Evolutionary conservation across 306 rosid species (phyloP), one percentile per base, ranked within the genome.

Genomic region (Fragaria nilgerrensis): DNA sequence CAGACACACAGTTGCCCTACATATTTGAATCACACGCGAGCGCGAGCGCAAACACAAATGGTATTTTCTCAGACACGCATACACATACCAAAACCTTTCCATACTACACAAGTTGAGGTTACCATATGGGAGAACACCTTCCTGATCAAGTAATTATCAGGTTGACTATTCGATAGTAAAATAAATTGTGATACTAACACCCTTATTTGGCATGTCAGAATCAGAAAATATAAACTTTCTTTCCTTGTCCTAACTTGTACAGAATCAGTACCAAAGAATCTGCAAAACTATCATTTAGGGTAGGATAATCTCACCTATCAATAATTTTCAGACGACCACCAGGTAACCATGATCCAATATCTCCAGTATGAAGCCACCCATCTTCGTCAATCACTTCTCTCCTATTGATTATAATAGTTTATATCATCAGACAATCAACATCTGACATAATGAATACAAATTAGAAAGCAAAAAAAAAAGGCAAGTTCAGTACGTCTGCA

Each of bases 351-450:
- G 81, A 73, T 68, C 99, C 99, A 72, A 92, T 92, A 82, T 96
- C 99, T 83, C 99, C 98, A 0, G 99, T 92, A 76, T 92, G 98
- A 78, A 96, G 89, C 99, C 99, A 96, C 61, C 97, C 98, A 17
- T 93, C 98, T 81, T 91, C 91, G 62, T 96, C 99, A 47, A 91
- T 66, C 75, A 90, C 89, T 82, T 93, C 99, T 80, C 97, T 96
- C 96, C 99, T 96, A 90, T 76, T 39, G 85, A 83, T 70, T 44
- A 74, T 48, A 61, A 75, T 75, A 43, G 74, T 71, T 37, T 22
- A 73, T 71, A 49, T 37, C 52, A 48, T 85, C 66, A 87, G 79
- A 70, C 70, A 10, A 49, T 78, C 64, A 20, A 74, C 43, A 75
- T 49, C 74, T 41, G 53, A 74, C 66, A 27, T 23, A 74, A 25